Evolutionary conservation across 1,139 yeast species (phyloP).

Genomic region (Yamadazyma diddensiae): DNA sequence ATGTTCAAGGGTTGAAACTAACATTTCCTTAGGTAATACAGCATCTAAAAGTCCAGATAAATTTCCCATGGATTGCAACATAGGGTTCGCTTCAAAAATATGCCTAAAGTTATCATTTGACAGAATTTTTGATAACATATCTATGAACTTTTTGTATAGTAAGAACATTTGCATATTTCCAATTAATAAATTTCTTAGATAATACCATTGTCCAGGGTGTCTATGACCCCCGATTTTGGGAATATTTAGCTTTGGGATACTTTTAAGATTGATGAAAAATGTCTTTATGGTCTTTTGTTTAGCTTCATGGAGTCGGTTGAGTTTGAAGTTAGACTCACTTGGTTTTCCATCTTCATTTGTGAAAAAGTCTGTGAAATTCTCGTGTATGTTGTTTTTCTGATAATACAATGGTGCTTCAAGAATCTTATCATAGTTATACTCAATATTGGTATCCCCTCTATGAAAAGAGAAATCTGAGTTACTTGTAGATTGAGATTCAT

Average conservation of each 20-base stretch:
- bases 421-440: conserved; percentile 25
- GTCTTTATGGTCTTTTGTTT: conserved; percentile 22
- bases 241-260: conserved; percentile 33
- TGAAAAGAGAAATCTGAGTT: conserved; percentile 12
- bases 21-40: conserved; percentile 23
- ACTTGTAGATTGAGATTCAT: conserved; percentile 4
- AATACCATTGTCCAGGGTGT: conserved; percentile 45
- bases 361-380: conserved; percentile 31
- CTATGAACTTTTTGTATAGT: conserved; percentile 32
- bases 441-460: conserved; percentile 13
- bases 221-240: conserved; percentile 39
- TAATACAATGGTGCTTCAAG: conserved; percentile 30
- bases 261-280: conserved; percentile 25
- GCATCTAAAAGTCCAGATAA: conserved; percentile 12
- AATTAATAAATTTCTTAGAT: conserved; percentile 37
- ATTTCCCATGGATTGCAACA: conserved; percentile 11
- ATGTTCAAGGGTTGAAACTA: conserved; percentile 30
- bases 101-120: conserved; percentile 7
- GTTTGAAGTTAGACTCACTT: conserved; percentile 10
- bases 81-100: conserved; percentile 9
- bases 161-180: conserved; percentile 38
- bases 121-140: conserved; percentile 15
- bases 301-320: conserved; percentile 18
- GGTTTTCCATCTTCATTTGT: conserved; percentile 13
- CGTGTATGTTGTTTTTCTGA: conserved; percentile 28